phyloP scores from a whole-genome alignment of 495 filamentous ascomycete genomes.

The Wilcoxina mikolae region DNA sequence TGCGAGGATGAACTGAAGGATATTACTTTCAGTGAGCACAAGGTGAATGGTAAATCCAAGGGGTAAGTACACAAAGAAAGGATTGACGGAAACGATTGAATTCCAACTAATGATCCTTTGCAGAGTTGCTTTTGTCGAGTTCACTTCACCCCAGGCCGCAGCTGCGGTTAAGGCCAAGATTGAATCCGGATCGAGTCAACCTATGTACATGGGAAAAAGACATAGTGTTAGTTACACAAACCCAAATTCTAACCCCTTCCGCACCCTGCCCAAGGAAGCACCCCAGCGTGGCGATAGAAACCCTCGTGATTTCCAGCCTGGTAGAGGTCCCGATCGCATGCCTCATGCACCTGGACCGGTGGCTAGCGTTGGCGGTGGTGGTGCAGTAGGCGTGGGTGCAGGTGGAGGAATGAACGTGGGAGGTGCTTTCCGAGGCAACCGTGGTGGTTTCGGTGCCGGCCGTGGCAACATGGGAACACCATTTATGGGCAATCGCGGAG shows the following conservation, averaged over 20 bases:
- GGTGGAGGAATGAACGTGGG: constrained; percentile 26
- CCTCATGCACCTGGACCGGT: constrained; percentile 9
- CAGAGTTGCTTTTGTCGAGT: constrained; percentile 84
- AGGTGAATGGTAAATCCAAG: constrained; percentile 97
- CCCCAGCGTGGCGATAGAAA: constrained; percentile 54
- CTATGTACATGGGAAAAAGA: constrained; percentile 42
- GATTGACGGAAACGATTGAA: not conserved
- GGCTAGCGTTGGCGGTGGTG: constrained; percentile 12
- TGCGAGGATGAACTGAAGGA: constrained; percentile 79
- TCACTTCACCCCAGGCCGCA: constrained; percentile 69
- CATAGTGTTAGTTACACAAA: constrained; percentile 60
- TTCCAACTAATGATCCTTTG: not conserved
- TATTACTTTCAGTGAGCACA: constrained; percentile 92
- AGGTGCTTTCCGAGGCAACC: constrained; percentile 32
- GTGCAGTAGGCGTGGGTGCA: constrained; percentile 28
- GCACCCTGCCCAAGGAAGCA: constrained; percentile 80
- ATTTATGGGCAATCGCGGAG: constrained; percentile 39
- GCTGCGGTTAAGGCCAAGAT: constrained; percentile 73
- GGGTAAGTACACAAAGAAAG: constrained; percentile 46
- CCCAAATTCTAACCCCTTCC: constrained; percentile 71
- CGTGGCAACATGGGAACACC: constrained; percentile 39
- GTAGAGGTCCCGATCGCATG: constrained; percentile 34
- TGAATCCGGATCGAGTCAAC: constrained; percentile 45
- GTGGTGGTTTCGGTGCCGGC: constrained; percentile 29
- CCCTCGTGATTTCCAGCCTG: constrained; percentile 39